These are phyloP conservation scores for Hypholoma fasciculare DNA, from an alignment of 768 basidiomycete genomes.

Conservation along the genomic window DNA sequence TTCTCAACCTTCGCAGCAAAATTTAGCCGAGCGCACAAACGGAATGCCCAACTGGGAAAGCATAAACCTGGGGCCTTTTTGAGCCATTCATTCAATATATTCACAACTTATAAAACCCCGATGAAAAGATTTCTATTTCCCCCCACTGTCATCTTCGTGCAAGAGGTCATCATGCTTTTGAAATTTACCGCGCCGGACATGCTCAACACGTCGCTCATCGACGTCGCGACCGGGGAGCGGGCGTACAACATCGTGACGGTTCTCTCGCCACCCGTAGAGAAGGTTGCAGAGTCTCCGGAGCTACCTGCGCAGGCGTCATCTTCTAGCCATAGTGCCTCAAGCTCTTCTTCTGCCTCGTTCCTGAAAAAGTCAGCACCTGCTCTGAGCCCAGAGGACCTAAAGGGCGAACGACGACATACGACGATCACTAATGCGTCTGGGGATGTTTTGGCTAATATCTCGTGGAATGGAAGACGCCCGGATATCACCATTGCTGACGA, in stretches of 20 bases:
- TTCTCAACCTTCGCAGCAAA: neutral
- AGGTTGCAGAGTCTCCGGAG: conserved; percentile 22
- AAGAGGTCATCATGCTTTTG: conserved; percentile 44
- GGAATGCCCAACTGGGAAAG: conserved; percentile 46
- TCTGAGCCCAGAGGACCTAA: conserved; percentile 13
- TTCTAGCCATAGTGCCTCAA: neutral
- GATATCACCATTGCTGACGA: conserved; percentile 52
- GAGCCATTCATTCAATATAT: conserved; percentile 16
- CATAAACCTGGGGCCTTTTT: conserved; percentile 39
- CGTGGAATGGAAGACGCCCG: conserved; percentile 55
- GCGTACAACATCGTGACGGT: conserved; percentile 51
- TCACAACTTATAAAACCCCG: conserved; percentile 8
- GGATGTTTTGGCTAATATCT: conserved; percentile 42
- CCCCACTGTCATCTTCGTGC: neutral
- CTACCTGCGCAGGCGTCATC: conserved; percentile 14
- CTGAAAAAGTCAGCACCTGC: conserved; percentile 15
- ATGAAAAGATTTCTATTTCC: neutral
- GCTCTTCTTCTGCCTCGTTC: conserved; percentile 11
- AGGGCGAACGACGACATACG: conserved; percentile 37
- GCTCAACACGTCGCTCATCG: conserved; percentile 54
- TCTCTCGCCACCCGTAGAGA: conserved; percentile 29
- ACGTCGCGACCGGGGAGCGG: conserved; percentile 48
- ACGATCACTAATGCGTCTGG: conserved; percentile 43
- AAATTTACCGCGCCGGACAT: conserved; percentile 61
- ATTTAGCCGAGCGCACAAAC: conserved; percentile 33